Conservation (phyloP, 2,329 filamentous ascomycete genomes). For the Monosporascus sp. region DNA sequence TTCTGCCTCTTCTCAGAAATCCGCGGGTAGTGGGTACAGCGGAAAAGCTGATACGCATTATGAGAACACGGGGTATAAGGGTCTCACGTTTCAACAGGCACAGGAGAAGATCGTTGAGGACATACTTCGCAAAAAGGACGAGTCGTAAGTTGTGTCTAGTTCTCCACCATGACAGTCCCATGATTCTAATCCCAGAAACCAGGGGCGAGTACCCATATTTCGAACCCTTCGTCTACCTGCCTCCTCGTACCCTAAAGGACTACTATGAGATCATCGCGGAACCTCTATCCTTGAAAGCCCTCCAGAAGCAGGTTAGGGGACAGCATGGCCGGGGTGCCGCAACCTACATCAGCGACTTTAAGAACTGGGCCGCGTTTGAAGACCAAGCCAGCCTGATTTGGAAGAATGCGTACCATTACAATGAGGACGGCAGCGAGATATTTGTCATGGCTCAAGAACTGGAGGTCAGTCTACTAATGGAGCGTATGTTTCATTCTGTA, state of each 20-base stretch:
- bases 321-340: conserved; percentile 62
- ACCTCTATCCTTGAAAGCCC: conserved; percentile 70
- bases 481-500: conserved; percentile 3
- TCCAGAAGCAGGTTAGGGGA: conserved; percentile 73
- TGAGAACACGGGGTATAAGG: conserved; percentile 58
- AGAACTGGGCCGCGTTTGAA: conserved; percentile 77
- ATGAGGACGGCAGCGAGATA: conserved; percentile 86
- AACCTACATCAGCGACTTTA: conserved; percentile 64
- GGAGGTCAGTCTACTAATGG: conserved; percentile 50
- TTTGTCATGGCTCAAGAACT: conserved; percentile 71
- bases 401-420: conserved; percentile 84
- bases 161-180: no score
- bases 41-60: conserved; percentile 48
- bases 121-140: conserved; percentile 62
- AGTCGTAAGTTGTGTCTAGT: conserved; percentile 44
- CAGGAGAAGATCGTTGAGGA: conserved; percentile 82
- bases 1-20: conserved; percentile 24
- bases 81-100: conserved; percentile 74
- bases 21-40: conserved; percentile 28
- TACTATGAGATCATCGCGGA: conserved; percentile 83
- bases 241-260: conserved; percentile 69
- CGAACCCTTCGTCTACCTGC: conserved; percentile 72
- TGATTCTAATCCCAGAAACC: conserved; percentile 23
- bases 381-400: conserved; percentile 76
- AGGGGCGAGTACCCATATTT: conserved; percentile 67